phyloP scores from a whole-genome alignment of 805 yeast genomes.

The Yarrowia keelungensis region DNA sequence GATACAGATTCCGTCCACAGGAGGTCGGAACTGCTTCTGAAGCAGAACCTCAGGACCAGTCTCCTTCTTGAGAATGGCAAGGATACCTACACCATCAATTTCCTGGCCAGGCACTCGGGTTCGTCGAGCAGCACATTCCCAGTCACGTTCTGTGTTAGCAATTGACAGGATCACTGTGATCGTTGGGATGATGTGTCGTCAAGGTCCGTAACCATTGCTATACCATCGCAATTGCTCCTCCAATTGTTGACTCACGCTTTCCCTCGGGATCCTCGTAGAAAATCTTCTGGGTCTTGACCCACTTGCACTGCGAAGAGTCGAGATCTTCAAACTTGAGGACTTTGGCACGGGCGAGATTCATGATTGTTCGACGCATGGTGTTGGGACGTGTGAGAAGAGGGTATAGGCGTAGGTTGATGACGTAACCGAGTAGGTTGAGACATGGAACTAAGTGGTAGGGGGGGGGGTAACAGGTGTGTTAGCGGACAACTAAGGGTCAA shows the following conservation, averaged over 20 bases:
- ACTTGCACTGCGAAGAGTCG: constrained; percentile 58
- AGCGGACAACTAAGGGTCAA: no score
- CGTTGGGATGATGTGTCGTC: no score
- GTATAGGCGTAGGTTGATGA: constrained; percentile 1
- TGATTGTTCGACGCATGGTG: constrained; percentile 35
- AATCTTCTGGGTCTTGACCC: constrained; percentile 72
- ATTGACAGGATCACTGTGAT: no score
- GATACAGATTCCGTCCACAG: constrained; percentile 83
- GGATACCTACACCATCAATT: constrained; percentile 86
- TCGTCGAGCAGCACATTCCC: constrained; percentile 90
- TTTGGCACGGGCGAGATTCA: constrained; percentile 46
- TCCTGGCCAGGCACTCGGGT: constrained; percentile 70
- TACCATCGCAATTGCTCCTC: background rate
- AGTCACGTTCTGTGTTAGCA: constrained; percentile 58
- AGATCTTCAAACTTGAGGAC: constrained; percentile 45
- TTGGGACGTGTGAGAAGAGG: background rate
- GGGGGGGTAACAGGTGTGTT: no score
- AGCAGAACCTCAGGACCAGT: constrained; percentile 64
- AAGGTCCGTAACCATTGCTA: no score
- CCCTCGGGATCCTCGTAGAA: constrained; percentile 79
- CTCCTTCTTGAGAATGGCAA: constrained; percentile 65
- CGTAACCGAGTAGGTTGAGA: background rate
- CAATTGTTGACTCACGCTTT: constrained; percentile 42
- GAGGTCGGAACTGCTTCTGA: constrained; percentile 93
- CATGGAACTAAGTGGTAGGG: no score